These are phyloP conservation scores for Arthroderma sp. DNA, from an alignment of 2,329 filamentous ascomycete genomes.

Conservation along the genomic window DNA sequence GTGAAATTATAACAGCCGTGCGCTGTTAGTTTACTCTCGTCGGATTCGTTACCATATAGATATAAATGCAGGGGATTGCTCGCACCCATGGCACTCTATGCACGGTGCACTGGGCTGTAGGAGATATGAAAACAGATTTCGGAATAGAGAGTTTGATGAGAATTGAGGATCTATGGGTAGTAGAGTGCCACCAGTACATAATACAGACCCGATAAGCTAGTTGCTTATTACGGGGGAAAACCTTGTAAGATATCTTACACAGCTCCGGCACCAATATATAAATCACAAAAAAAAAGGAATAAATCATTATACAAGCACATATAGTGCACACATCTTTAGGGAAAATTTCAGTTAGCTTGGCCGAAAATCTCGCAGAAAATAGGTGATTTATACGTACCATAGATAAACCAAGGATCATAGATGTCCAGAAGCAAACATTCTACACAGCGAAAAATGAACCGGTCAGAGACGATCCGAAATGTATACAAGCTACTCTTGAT, in stretches of 20 bases:
- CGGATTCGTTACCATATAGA: no score
- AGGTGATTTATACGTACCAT: constrained; percentile 40
- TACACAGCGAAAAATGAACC: constrained; percentile 10
- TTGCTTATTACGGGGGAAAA: constrained; percentile 16
- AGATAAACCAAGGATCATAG: constrained; percentile 75
- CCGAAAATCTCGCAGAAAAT: background rate
- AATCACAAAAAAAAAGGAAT: background rate
- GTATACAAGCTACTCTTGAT: no score
- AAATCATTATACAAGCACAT: constrained; percentile 39
- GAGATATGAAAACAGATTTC: background rate
- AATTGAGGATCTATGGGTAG: background rate
- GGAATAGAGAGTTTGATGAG: background rate
- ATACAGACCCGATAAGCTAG: constrained; percentile 32
- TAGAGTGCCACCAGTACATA: no score
- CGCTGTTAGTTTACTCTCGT: no score
- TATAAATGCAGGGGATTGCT: no score
- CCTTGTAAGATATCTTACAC: background rate
- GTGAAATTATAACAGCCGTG: no score
- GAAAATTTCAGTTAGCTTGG: constrained; percentile 2
- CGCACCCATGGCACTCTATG: no score
- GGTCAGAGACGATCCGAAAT: no score
- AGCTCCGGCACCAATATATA: background rate
- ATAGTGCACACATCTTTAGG: constrained; percentile 44
- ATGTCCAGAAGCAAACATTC: constrained; percentile 82
- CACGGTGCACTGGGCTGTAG: no score